Evolutionary conservation across 1,139 yeast genomes (phyloP).

Genomic region (Pichia sp.): DNA sequence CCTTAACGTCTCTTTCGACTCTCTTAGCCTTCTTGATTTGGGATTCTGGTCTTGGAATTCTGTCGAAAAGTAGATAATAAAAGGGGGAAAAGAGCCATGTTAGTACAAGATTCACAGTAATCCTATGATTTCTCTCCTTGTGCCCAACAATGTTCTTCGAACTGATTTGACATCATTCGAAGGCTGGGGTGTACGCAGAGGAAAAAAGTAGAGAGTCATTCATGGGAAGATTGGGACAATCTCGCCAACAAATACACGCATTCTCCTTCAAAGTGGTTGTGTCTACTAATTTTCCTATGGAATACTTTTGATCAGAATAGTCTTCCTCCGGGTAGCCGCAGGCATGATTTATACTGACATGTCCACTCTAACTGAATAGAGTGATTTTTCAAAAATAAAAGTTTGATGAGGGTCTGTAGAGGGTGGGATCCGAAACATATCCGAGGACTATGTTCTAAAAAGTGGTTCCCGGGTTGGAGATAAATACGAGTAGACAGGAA

Average conservation of each 20-base stretch:
- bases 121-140: constrained; percentile 11
- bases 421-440: constrained; percentile 8
- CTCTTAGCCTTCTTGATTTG: constrained; percentile 93
- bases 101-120: constrained; percentile 7
- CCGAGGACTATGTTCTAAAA: constrained; percentile 25
- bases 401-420: background rate
- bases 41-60: constrained; percentile 74
- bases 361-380: constrained; percentile 9
- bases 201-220: constrained; percentile 27
- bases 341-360: constrained; percentile 8
- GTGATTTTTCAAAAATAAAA: constrained; percentile 6
- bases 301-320: constrained; percentile 31
- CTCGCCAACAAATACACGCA: constrained; percentile 14
- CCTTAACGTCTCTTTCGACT: constrained; percentile 79
- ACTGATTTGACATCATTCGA: constrained; percentile 32
- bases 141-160: constrained; percentile 23
- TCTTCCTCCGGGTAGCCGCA: background rate
- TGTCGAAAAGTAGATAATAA: constrained; percentile 32
- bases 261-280: constrained; percentile 9
- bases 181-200: constrained; percentile 31
- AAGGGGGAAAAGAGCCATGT: constrained; percentile 14
- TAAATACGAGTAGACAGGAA: constrained; percentile 28
- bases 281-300: constrained; percentile 31
- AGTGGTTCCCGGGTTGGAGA: constrained; percentile 24
- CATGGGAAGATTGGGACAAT: constrained; percentile 5